Evolutionary conservation across 2,329 filamentous ascomycete species (phyloP), one percentile per base, ranked within the genome.

Genomic region (Penicillium decumbens): DNA sequence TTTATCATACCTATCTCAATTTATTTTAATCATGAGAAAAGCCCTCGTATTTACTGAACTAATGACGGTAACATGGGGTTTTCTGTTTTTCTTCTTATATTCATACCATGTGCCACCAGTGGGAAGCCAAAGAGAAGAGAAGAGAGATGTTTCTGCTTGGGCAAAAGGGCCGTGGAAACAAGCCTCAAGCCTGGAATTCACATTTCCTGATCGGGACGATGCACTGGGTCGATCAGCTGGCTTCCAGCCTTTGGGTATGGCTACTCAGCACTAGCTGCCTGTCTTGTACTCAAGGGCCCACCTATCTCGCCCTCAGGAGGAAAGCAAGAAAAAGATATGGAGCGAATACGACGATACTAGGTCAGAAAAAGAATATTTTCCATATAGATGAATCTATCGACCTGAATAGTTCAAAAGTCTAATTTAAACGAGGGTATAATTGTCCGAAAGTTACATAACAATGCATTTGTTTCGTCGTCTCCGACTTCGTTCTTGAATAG

Each of bases 401-500:
- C 20, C n/a, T 37, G 15, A 3, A 45, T 40, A 7, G n/a, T 35
- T 29, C 20, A 33, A 39, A 15, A 15, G 43, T 50, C 23, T 41
- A 50, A 43, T 15, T 41, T 42, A 35, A 52, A 49, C 51, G 54
- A 54, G 51, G 54, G 54, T 54, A 56, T 56, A 47, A 35, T 39
- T 23, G 37, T 45, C 44, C 32, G 23, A 49, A 49, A 28, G 32
- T 55, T 63, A 73, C 70, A 73, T 72, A 44, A 73, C 56, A 32
- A 61, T 57, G 54, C 71, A 73, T 51, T 65, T 71, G 40, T 50
- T 61, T 45, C 68, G 59, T 45, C 57, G 61, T 43, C 63, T 68
- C 47, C 61, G 67, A 45, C 56, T 63, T 44, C 65, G 55, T 50
- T 72, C 69, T 24, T 64, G 60, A 30, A 71, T 68, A 9, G 67